Conservation (phyloP, 2,329 filamentous ascomycete species). For the Fusarium beomiforme region DNA sequence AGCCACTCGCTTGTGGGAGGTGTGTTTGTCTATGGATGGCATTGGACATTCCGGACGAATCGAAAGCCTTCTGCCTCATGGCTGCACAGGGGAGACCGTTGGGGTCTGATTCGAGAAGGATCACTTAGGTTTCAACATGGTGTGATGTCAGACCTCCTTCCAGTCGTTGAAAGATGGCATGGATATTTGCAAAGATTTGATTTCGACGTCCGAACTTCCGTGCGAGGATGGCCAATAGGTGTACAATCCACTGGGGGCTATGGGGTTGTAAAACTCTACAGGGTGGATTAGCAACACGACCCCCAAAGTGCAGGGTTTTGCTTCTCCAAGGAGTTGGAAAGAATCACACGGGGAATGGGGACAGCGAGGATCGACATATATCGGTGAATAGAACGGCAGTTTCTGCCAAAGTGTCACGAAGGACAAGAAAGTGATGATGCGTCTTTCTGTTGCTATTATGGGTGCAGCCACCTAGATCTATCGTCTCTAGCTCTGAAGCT, state of each 20-base stretch:
- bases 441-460: background rate
- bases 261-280: constrained; percentile 11
- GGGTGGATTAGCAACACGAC: background rate
- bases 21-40: constrained; percentile 16
- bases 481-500: background rate
- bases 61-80: background rate
- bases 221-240: background rate
- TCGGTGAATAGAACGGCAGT: constrained; percentile 16
- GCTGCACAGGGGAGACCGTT: constrained; percentile 11
- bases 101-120: background rate
- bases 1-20: constrained; percentile 8
- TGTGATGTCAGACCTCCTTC: background rate
- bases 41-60: constrained; percentile 8
- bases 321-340: constrained; percentile 10
- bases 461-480: background rate
- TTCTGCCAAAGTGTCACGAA: constrained; percentile 5
- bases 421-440: constrained; percentile 1
- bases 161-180: background rate
- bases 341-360: background rate
- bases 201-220: background rate
- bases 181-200: background rate
- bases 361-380: constrained; percentile 12
- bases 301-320: constrained; percentile 15
- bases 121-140: background rate
- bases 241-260: background rate